Conservation (phyloP, 805 yeast species). For the Yamadazyma philogaea region DNA sequence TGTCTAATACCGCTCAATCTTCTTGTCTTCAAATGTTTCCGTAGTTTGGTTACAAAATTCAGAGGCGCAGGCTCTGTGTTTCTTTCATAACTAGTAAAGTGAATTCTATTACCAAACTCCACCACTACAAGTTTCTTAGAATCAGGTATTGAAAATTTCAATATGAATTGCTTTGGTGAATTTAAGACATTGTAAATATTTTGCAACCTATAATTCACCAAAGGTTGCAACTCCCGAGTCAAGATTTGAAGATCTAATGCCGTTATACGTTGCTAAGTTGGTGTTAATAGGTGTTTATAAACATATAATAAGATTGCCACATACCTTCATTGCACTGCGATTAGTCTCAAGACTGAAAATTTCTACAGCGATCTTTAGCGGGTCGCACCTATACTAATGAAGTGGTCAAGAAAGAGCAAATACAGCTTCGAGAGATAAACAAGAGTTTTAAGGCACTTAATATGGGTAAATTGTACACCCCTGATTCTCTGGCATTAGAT, state of each 20-base stretch:
- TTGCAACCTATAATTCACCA: constrained; percentile 69
- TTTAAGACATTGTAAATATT: constrained; percentile 80
- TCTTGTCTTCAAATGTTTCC: constrained; percentile 82
- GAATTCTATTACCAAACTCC: constrained; percentile 83
- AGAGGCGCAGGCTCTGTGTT: constrained; percentile 81
- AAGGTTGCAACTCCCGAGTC: constrained; percentile 58
- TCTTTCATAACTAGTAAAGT: constrained; percentile 75
- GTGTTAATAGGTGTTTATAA: constrained; percentile 8
- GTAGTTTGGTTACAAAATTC: constrained; percentile 76
- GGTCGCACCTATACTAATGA: not conserved
- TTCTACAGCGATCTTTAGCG: constrained; percentile 1
- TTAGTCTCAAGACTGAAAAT: constrained; percentile 3
- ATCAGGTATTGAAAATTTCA: constrained; percentile 82
- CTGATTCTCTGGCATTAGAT: no score
- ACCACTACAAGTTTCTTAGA: constrained; percentile 71
- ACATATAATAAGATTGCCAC: constrained; percentile 3
- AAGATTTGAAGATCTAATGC: constrained; percentile 77
- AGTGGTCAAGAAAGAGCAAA: not conserved
- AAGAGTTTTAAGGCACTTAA: no score
- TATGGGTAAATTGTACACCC: no score
- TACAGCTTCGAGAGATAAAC: no score
- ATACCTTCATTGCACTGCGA: constrained; percentile 15
- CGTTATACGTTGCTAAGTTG: constrained; percentile 71
- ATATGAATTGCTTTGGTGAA: constrained; percentile 66
- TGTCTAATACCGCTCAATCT: constrained; percentile 72